These are phyloP conservation scores for Lentinula novae-zelandiae DNA, from an alignment of 1,284 basidiomycete genomes.

Conservation along the genomic window DNA sequence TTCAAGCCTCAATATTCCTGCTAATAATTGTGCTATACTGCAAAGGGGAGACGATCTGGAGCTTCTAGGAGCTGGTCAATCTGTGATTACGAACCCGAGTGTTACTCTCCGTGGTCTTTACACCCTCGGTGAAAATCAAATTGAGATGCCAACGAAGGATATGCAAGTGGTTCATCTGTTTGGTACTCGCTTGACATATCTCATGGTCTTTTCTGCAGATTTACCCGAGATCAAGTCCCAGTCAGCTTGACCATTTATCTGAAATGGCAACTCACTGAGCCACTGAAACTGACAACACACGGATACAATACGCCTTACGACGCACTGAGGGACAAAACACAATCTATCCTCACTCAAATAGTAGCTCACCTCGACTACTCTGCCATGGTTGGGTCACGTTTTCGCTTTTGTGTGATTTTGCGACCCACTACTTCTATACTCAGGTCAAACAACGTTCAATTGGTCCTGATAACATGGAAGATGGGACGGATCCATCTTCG, in stretches of 20 bases:
- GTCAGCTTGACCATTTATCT: slow-evolving; percentile 78
- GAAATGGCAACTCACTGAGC: slow-evolving; percentile 77
- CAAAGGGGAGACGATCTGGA: slow-evolving; percentile 78
- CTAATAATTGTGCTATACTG: slow-evolving; percentile 79
- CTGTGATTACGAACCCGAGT: slow-evolving; percentile 77
- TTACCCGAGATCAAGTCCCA: slow-evolving; percentile 79
- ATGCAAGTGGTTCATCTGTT: slow-evolving; percentile 46
- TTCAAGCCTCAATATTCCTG: slow-evolving; percentile 70
- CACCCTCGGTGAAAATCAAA: slow-evolving; percentile 75
- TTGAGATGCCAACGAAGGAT: slow-evolving; percentile 82
- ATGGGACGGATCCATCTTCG: slow-evolving; percentile 61
- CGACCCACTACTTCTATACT: neutral
- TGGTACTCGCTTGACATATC: neutral
- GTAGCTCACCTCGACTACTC: slow-evolving; percentile 62
- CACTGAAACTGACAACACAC: slow-evolving; percentile 74
- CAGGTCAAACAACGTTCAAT: slow-evolving; percentile 75
- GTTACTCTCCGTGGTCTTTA: slow-evolving; percentile 74
- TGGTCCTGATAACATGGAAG: slow-evolving; percentile 69
- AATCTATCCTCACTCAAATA: slow-evolving; percentile 80
- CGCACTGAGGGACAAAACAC: slow-evolving; percentile 76
- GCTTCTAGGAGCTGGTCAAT: slow-evolving; percentile 72
- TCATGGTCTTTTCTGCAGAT: slow-evolving; percentile 36
- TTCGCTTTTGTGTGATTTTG: neutral
- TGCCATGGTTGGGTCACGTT: slow-evolving; percentile 24
- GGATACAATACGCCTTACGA: slow-evolving; percentile 81